Conservation (phyloP, 306 rosid genomes). For the Acmispon strigosus region DNA sequence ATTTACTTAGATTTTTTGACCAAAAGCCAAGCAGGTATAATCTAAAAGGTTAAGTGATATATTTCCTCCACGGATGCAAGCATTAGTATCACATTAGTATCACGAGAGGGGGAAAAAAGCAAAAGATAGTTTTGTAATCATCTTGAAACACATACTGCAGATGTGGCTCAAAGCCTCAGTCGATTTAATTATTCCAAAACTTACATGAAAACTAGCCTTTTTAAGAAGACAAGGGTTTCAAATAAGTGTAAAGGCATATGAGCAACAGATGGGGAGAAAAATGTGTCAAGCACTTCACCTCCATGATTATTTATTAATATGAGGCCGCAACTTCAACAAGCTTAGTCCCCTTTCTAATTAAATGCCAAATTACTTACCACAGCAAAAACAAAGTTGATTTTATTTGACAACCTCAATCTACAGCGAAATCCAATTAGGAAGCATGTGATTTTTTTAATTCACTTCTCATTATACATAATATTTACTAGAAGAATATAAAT, state of each 20-base stretch:
- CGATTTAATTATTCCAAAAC: not conserved
- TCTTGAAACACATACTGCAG: not conserved
- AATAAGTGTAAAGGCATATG: no score
- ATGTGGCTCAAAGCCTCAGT: not conserved
- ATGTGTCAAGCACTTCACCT: not conserved
- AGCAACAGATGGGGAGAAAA: not conserved
- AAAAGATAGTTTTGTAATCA: not conserved
- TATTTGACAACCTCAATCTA: not conserved
- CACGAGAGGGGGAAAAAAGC: not conserved
- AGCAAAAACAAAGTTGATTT: conserved; percentile 12
- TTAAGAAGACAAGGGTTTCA: not conserved
- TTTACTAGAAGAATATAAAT: not conserved
- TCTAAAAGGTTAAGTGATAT: not conserved
- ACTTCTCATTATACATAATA: not conserved
- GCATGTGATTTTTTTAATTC: conserved; percentile 1
- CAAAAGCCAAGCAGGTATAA: not conserved
- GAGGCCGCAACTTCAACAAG: not conserved
- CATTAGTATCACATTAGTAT: not conserved
- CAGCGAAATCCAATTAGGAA: not conserved
- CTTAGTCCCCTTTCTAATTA: conserved; percentile 7
- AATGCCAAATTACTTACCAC: not conserved
- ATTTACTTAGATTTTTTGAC: not conserved
- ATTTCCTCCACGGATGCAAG: conserved; percentile 5
- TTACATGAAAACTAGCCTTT: not conserved
- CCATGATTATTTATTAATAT: not conserved